Evolutionary conservation across 1,284 basidiomycete species (phyloP).

Genomic region (Hortiboletus rubellus): DNA sequence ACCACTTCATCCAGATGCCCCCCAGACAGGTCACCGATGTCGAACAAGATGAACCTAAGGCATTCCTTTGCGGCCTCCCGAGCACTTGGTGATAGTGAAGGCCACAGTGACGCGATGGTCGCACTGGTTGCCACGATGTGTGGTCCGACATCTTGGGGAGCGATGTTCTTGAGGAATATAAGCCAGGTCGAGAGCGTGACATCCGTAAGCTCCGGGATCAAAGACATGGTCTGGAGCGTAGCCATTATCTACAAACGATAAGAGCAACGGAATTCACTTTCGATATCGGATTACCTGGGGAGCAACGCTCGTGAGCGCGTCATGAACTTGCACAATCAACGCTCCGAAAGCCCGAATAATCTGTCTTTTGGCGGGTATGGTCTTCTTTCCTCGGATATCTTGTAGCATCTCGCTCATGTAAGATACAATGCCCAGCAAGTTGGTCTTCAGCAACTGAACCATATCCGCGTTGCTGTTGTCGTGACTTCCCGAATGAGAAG

Average conservation of each 20-base stretch:
- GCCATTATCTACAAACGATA: conserved; percentile 79
- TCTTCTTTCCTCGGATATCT: conserved; percentile 75
- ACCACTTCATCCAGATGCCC: conserved; percentile 75
- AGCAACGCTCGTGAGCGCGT: conserved; percentile 70
- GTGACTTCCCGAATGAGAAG: conserved; percentile 22
- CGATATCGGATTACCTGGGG: conserved; percentile 65
- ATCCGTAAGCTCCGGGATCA: conserved; percentile 70
- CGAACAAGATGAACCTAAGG: conserved; percentile 72
- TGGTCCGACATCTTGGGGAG: conserved; percentile 74
- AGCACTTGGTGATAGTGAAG: conserved; percentile 55
- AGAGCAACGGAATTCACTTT: conserved; percentile 15
- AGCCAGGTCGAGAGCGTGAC: conserved; percentile 84
- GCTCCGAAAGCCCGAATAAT: conserved; percentile 81
- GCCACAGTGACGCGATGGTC: conserved; percentile 81
- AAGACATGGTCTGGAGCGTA: conserved; percentile 88
- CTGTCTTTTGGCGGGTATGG: conserved; percentile 63
- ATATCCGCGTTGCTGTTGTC: conserved; percentile 41
- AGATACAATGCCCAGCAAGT: conserved; percentile 83
- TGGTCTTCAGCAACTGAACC: conserved; percentile 61
- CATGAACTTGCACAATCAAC: conserved; percentile 72
- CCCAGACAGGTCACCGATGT: conserved; percentile 49
- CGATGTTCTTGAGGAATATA: conserved; percentile 73
- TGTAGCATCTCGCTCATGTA: conserved; percentile 82
- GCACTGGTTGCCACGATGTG: conserved; percentile 90
- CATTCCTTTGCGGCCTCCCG: conserved; percentile 59